These are phyloP conservation scores for Stramenopiles sp. DNA, from an alignment of 352 stramenopile genomes.

Conservation along the genomic window DNA sequence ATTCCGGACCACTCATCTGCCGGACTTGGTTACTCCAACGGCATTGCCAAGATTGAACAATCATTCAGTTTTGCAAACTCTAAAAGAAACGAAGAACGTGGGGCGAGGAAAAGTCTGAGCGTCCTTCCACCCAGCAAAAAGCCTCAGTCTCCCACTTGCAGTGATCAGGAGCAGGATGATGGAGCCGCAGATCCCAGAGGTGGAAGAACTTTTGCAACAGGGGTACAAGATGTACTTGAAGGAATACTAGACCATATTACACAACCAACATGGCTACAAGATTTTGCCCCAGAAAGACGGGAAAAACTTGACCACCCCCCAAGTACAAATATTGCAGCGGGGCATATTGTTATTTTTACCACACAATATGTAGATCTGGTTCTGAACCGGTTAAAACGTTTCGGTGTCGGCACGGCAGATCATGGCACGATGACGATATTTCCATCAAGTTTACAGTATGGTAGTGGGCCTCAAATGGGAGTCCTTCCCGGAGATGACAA, in stretches of 20 bases:
- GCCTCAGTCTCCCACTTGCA: neutral
- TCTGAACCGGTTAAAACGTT: neutral
- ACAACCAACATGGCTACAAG: neutral
- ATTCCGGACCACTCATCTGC: neutral
- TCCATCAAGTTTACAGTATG: neutral
- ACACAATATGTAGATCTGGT: neutral
- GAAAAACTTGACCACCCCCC: neutral
- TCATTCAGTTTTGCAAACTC: neutral
- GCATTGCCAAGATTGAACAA: too few species aligned
- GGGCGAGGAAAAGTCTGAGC: neutral
- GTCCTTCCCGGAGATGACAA: neutral
- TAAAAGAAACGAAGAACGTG: neutral
- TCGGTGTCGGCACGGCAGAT: neutral
- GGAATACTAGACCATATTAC: neutral
- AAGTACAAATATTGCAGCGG: neutral
- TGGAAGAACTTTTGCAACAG: neutral
- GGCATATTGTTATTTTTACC: neutral
- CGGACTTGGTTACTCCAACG: too few species aligned
- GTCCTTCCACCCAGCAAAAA: neutral
- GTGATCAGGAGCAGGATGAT: neutral
- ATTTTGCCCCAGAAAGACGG: neutral
- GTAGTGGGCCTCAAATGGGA: neutral
- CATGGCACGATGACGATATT: neutral
- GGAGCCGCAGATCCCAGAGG: neutral
- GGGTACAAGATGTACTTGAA: neutral